Evolutionary conservation across 768 basidiomycete species (phyloP).

Genomic region (Tremella yokohamensis): DNA sequence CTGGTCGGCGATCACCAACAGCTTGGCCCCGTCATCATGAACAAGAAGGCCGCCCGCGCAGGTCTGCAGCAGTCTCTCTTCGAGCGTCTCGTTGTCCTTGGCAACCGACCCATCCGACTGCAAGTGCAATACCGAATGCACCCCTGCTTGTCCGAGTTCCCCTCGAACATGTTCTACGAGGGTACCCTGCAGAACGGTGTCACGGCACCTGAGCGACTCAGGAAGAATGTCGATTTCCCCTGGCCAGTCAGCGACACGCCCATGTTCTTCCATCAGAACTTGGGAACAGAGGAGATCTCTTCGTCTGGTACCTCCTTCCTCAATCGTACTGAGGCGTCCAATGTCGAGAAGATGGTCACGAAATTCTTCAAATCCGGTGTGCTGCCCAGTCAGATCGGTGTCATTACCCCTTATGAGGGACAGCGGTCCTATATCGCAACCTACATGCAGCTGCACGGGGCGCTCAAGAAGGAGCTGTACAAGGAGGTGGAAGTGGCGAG

Average conservation of each 20-base stretch:
- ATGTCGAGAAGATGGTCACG: constrained; percentile 99
- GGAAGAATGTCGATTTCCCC: constrained; percentile 98
- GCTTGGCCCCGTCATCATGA: constrained; percentile 99
- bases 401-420: constrained; percentile 98
- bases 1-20: constrained; percentile 96
- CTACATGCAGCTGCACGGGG: constrained; percentile 99
- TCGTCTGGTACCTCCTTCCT: constrained; percentile 97
- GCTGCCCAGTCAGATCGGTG: constrained; percentile 89
- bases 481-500: constrained; percentile 99
- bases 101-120: constrained; percentile 93
- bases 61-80: constrained; percentile 97
- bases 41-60: constrained; percentile 99
- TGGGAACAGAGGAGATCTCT: constrained; percentile 98
- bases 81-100: constrained; percentile 90
- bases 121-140: constrained; percentile 99
- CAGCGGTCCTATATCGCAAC: constrained; percentile 97
- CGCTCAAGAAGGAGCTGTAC: constrained; percentile 96
- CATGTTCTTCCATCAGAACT: constrained; percentile 99
- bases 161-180: constrained; percentile 99
- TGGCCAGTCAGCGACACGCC: constrained; percentile 97
- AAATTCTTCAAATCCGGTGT: constrained; percentile 99
- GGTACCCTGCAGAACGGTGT: constrained; percentile 98
- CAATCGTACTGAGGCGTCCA: constrained; percentile 96
- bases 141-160: constrained; percentile 97
- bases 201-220: constrained; percentile 90